These are phyloP conservation scores for Erythrobasidium hasegawianum DNA, from an alignment of 1,284 basidiomycete genomes.

Conservation along the genomic window DNA sequence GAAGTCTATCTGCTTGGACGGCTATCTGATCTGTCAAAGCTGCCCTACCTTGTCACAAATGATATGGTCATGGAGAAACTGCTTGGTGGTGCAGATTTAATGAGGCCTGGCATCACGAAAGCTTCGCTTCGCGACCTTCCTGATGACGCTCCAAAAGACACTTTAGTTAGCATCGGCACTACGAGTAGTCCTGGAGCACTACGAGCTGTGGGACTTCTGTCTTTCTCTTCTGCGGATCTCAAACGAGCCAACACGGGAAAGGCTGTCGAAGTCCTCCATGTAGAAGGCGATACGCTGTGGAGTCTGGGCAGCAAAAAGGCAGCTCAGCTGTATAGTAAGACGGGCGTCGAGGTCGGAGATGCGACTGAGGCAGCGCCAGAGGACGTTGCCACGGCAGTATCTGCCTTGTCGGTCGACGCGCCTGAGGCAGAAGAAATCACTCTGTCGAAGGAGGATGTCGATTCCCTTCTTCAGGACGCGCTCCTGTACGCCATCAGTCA, in stretches of 20 bases:
- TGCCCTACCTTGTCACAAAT: constrained; percentile 26
- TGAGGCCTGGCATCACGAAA: constrained; percentile 23
- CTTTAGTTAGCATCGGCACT: constrained; percentile 17
- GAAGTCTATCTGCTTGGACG: constrained; percentile 20
- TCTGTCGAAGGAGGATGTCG: constrained; percentile 9
- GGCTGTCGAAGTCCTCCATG: constrained; percentile 24
- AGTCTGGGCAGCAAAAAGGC: constrained; percentile 11
- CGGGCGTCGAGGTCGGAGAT: neutral
- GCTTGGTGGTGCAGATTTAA: constrained; percentile 26
- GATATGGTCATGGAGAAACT: constrained; percentile 25
- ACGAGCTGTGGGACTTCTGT: constrained; percentile 16
- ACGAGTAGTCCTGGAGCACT: constrained; percentile 12
- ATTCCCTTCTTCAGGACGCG: constrained; percentile 23
- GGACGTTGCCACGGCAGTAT: neutral
- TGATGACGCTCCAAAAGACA: constrained; percentile 17
- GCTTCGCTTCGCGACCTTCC: constrained; percentile 15
- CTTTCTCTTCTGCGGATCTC: neutral
- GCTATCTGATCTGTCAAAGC: neutral
- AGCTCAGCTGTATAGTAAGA: neutral
- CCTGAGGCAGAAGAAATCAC: neutral
- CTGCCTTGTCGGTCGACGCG: neutral
- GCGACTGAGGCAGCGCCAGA: neutral
- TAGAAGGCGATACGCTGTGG: constrained; percentile 29
- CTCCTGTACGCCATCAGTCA: constrained; percentile 18
- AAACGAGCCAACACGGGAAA: constrained; percentile 5